A percentile compares a stretch with the other conserved stretches of the same genome.
Conservation (phyloP, 1,284 basidiomycete genomes). For the Ganoderma lingzhi region DNA sequence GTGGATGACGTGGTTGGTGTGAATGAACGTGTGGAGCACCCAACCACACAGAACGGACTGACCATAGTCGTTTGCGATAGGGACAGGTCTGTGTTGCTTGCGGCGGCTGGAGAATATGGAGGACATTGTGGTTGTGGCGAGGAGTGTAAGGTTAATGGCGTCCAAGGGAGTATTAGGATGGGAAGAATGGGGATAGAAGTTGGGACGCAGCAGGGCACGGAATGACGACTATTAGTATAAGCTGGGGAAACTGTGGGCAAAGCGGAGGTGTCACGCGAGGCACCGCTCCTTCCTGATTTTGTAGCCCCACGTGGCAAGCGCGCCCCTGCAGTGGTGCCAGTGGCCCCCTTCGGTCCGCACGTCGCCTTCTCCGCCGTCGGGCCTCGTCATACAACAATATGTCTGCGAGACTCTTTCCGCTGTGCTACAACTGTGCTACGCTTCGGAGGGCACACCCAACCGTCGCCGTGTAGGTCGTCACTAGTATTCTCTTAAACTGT, state of each 20-base stretch:
- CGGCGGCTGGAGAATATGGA: slow-evolving; percentile 21
- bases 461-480: background rate
- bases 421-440: no score
- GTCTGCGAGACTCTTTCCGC: background rate
- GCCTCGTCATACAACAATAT: background rate
- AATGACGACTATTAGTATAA: slow-evolving; percentile 5
- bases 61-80: slow-evolving; percentile 23
- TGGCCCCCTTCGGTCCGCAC: background rate
- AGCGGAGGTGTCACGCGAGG: slow-evolving; percentile 22
- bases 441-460: no score
- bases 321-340: background rate
- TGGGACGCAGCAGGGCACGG: background rate
- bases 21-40: background rate
- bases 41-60: background rate
- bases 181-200: slow-evolving; percentile 3
- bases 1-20: background rate
- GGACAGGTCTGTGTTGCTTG: slow-evolving; percentile 25
- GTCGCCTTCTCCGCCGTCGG: background rate
- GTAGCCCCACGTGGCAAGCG: slow-evolving; percentile 12
- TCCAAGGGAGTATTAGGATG: background rate
- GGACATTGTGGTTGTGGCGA: slow-evolving; percentile 9
- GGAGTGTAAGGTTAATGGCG: background rate
- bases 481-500: no score
- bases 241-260: slow-evolving; percentile 6
- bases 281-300: background rate